Evolutionary conservation across 2,329 filamentous ascomycete genomes (phyloP), one percentile per base, ranked within the genome.

Genomic region (Verticillium nubilum): DNA sequence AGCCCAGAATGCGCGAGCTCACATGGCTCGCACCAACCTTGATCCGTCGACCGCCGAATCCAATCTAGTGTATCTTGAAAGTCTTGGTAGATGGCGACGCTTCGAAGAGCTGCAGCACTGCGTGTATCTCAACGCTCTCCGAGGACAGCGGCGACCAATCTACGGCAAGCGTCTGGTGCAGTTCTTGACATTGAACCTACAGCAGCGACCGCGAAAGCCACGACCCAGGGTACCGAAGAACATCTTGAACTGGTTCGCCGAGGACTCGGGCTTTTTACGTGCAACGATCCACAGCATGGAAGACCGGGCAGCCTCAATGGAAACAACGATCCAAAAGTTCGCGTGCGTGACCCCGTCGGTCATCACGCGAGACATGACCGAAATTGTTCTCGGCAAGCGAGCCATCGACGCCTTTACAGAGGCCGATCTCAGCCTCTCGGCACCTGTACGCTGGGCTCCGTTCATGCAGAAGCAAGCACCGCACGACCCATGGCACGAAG

Each of bases 261-360:
- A 87, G 63, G 86, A 87, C 58, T 90, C 90, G 1, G 79, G 80
- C 5, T 70, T 83, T 25, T 77, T 93, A 55, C 79, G 79, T 37
- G 79, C 83, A 4, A 85, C 95, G 75, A 85, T 95, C n/a, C 85
- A 87, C 19, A 92, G 87, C 0, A 73, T 96, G 0, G 83, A 88
- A 47, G 83, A 91, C 67, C 87, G 92, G 26, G 87, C 92, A 1
- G 82, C 86, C 57, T 79, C 81, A 15, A 80, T 96, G 74, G 88
- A 94, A 67, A 86, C 85, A 0, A 87, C 84, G 2, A 88, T 99
- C 58, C 86, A 90, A 63, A 91, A 94, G 70, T 99, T 97, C 68
- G 91, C 90, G 1, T 99, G 94, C 67, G 87, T 97, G 33, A 98
- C 95, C 0, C 95, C 95, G 2, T 88, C 91, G 1, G 94, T 92